phyloP scores from a whole-genome alignment of 305 asterid species.

The Solanum hybrid region DNA sequence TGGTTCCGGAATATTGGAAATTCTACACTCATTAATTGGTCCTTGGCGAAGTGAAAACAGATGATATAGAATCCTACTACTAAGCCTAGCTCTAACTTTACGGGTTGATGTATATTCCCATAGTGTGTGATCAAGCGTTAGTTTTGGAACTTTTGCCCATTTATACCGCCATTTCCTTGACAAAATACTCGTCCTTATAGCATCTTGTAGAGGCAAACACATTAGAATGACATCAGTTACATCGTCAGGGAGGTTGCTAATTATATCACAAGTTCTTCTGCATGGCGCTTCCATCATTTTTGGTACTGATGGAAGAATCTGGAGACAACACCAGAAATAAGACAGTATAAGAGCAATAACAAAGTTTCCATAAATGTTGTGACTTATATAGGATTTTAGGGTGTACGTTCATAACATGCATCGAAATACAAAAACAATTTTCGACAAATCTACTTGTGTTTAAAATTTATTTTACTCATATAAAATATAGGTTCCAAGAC shows the following conservation, averaged over 20 bases:
- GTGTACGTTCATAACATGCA: too few species aligned
- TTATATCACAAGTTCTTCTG: neutral
- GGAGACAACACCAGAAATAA: neutral
- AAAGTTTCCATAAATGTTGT: too few species aligned
- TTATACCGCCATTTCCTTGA: neutral
- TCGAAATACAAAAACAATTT: too few species aligned
- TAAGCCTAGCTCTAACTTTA: neutral
- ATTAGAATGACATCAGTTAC: neutral
- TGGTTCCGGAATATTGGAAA: neutral
- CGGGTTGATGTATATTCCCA: neutral
- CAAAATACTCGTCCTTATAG: neutral
- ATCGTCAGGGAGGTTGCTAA: neutral
- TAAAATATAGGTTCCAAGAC: neutral
- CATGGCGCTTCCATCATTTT: neutral
- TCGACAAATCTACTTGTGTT: too few species aligned
- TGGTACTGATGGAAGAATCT: neutral
- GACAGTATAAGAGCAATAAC: too few species aligned
- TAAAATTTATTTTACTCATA: neutral
- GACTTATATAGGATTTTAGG: too few species aligned
- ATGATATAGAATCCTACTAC: neutral
- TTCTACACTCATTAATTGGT: neutral
- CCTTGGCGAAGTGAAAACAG: neutral
- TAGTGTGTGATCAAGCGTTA: neutral
- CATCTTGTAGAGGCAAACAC: neutral
- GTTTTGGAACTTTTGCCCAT: neutral